These are phyloP conservation scores for Tylopilus rubrobrunneus DNA, from an alignment of 768 basidiomycete genomes.

Conservation along the genomic window DNA sequence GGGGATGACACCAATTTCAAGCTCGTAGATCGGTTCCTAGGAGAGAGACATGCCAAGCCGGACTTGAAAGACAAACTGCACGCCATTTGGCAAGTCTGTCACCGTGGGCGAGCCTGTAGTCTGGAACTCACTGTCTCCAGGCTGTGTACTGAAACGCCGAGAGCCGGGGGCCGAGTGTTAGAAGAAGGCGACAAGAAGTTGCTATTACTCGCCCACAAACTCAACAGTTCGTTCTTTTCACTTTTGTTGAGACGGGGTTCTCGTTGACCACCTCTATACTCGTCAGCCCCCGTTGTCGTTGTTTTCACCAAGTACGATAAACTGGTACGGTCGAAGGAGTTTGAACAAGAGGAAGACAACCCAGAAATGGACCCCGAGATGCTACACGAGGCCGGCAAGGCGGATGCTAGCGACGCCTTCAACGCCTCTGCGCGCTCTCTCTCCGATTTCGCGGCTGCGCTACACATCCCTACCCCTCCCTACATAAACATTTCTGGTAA, in stretches of 20 bases:
- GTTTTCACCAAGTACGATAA: constrained; percentile 9
- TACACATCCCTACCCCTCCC: not conserved
- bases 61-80: too few species aligned
- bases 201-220: not conserved
- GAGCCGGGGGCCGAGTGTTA: constrained; percentile 3
- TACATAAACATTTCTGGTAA: not conserved
- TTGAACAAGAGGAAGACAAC: not conserved
- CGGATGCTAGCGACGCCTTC: not conserved
- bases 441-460: not conserved
- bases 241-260: not conserved
- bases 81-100: too few species aligned
- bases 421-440: not conserved
- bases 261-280: too few species aligned
- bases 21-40: too few species aligned
- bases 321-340: not conserved
- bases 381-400: not conserved
- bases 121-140: not conserved
- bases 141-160: constrained; percentile 8
- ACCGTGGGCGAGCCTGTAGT: too few species aligned
- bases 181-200: constrained; percentile 8
- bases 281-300: constrained; percentile 3
- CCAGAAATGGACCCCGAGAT: not conserved
- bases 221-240: not conserved
- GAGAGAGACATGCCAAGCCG: too few species aligned
- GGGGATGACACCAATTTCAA: too few species aligned